Conservation (phyloP, 2,329 filamentous ascomycete species). For the Cytospora mali region DNA sequence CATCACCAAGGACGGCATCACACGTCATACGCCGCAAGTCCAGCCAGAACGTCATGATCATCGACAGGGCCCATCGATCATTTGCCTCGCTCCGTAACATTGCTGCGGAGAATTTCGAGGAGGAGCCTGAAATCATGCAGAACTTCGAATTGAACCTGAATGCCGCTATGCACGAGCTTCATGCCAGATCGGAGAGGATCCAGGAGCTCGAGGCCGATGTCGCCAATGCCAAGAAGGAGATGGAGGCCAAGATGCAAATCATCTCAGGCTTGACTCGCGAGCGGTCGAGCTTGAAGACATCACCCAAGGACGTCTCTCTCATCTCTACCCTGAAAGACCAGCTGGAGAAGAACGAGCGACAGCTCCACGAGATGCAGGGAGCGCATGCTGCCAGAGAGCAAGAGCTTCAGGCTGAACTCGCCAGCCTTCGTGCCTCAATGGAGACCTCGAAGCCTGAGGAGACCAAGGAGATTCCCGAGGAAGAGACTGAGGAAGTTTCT, state of each 20-base stretch:
- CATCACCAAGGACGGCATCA: slow-evolving; percentile 62
- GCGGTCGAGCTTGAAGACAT: slow-evolving; percentile 81
- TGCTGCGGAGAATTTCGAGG: slow-evolving; percentile 81
- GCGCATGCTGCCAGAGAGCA: slow-evolving; percentile 73
- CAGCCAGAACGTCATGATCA: slow-evolving; percentile 82
- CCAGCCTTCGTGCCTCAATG: slow-evolving; percentile 63
- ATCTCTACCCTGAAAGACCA: slow-evolving; percentile 86
- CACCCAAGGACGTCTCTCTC: slow-evolving; percentile 88
- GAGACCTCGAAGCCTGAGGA: slow-evolving; percentile 14
- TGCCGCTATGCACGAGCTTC: slow-evolving; percentile 88
- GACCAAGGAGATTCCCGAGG: background rate
- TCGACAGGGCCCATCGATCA: slow-evolving; percentile 89
- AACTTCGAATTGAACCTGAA: slow-evolving; percentile 92
- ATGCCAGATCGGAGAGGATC: slow-evolving; percentile 83
- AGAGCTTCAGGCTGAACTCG: slow-evolving; percentile 72
- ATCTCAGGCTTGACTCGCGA: slow-evolving; percentile 94
- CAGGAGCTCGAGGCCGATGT: slow-evolving; percentile 88
- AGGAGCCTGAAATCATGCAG: slow-evolving; percentile 81
- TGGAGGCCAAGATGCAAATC: slow-evolving; percentile 95
- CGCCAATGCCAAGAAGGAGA: slow-evolving; percentile 83
- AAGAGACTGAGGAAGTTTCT: slow-evolving; percentile 35
- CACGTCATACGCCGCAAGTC: slow-evolving; percentile 92
- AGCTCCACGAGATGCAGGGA: slow-evolving; percentile 74
- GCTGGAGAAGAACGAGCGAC: slow-evolving; percentile 81
- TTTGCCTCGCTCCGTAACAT: slow-evolving; percentile 89